phyloP scores from a whole-genome alignment of 2,329 filamentous ascomycete species.

The Penicillium sp. region DNA sequence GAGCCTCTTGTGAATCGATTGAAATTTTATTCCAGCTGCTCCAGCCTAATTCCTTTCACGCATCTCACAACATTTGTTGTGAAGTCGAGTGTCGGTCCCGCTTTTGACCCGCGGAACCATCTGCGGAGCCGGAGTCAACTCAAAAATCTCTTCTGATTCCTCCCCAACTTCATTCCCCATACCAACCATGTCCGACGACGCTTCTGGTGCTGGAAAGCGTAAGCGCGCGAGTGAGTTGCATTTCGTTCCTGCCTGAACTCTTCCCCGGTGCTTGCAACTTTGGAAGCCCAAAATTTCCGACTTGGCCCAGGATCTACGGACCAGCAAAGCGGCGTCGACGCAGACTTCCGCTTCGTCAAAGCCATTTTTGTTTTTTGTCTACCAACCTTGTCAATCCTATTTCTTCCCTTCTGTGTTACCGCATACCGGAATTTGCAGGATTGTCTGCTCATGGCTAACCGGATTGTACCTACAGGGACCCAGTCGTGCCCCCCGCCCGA shows the following conservation, averaged over 20 bases:
- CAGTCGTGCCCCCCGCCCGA: slow-evolving; percentile 91
- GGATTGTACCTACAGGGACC: slow-evolving; percentile 60
- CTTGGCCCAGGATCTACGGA: not conserved
- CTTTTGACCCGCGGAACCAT: slow-evolving; percentile 19
- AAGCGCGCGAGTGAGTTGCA: slow-evolving; percentile 39
- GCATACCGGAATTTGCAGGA: not conserved
- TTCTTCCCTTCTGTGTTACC: not conserved
- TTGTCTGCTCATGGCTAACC: slow-evolving; percentile 27
- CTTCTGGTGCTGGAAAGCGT: slow-evolving; percentile 36
- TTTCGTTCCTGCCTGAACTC: not conserved
- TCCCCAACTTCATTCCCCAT: slow-evolving; percentile 3
- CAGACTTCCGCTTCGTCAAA: not conserved
- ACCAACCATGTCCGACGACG: slow-evolving; percentile 33
- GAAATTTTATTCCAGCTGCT: too few relatives aligned
- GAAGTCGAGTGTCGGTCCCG: slow-evolving; percentile 9
- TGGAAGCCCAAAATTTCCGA: not conserved
- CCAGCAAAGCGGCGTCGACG: not conserved
- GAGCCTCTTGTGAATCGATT: not conserved
- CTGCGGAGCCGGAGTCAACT: slow-evolving; percentile 7
- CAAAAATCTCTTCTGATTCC: slow-evolving; percentile 23
- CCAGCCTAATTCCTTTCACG: not conserved
- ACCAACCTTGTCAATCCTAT: not conserved
- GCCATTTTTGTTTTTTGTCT: not conserved
- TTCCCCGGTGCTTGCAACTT: not conserved
- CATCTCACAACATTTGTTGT: not conserved